Evolutionary conservation across 2,329 filamentous ascomycete genomes (phyloP).

Genomic region (Apiospora saccharicola): DNA sequence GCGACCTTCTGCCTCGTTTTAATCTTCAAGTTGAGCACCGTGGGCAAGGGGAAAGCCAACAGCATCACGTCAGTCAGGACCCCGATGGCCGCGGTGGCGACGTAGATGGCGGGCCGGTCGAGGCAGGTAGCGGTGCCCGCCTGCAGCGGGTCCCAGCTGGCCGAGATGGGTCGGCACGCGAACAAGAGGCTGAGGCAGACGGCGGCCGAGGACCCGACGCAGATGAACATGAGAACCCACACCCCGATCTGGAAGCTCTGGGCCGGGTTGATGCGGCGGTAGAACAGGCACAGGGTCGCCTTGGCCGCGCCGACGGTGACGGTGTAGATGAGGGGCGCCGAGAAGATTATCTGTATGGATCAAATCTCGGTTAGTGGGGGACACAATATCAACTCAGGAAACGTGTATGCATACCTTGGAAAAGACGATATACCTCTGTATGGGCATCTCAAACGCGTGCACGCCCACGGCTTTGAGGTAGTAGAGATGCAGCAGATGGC

Average conservation of each 20-base stretch:
- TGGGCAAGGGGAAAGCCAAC: conserved; percentile 54
- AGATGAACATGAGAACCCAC: conserved; percentile 41
- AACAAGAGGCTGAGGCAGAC: conserved; percentile 47
- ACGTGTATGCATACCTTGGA: conserved; percentile 22
- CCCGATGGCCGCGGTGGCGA: conserved; percentile 55
- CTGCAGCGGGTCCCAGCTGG: conserved; percentile 42
- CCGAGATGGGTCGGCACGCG: conserved; percentile 45
- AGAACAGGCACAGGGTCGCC: conserved; percentile 48
- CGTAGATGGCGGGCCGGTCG: conserved; percentile 54
- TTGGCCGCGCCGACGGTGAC: conserved; percentile 46
- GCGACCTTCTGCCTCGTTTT: conserved; percentile 55
- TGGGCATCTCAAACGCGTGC: conserved; percentile 31
- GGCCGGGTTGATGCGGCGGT: conserved; percentile 46
- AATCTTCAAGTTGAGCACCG: conserved; percentile 54
- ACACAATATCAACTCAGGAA: not conserved
- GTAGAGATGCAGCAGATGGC: conserved; percentile 24
- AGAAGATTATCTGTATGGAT: conserved; percentile 27
- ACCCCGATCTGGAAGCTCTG: conserved; percentile 42
- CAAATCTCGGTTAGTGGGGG: not conserved
- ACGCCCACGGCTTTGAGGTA: conserved; percentile 27
- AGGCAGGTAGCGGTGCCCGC: conserved; percentile 48
- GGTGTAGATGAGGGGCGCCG: conserved; percentile 41
- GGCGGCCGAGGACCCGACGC: conserved; percentile 41
- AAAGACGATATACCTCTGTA: conserved; percentile 28
- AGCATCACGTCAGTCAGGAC: conserved; percentile 56